Evolutionary conservation across 2,329 filamentous ascomycete genomes (phyloP).

Genomic region (Penicillium sp.): DNA sequence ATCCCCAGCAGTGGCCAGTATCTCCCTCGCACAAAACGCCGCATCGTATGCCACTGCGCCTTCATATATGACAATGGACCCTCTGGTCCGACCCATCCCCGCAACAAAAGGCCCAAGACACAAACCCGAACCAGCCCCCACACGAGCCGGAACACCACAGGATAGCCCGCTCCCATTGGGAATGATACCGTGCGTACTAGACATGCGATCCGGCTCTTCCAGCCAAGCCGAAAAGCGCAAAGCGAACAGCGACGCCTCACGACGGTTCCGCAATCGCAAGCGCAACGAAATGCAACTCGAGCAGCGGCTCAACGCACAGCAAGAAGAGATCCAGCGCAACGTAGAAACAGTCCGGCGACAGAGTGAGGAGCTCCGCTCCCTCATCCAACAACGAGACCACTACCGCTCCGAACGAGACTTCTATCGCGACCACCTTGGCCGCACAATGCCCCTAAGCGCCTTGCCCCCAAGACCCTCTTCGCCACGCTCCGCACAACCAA

Average conservation of each 20-base stretch:
- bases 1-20: conserved; percentile 28
- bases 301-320: conserved; percentile 36
- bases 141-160: conserved; percentile 11
- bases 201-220: conserved; percentile 42
- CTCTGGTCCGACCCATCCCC: conserved; percentile 24
- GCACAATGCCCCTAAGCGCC: conserved; percentile 25
- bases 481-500: conserved; percentile 20
- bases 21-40: conserved; percentile 18
- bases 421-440: conserved; percentile 35
- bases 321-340: conserved; percentile 38
- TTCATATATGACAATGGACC: conserved; percentile 27
- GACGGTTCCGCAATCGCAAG: conserved; percentile 43
- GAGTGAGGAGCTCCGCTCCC: conserved; percentile 33
- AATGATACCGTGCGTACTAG: conserved; percentile 39
- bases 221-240: conserved; percentile 43
- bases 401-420: conserved; percentile 42
- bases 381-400: conserved; percentile 37
- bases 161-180: conserved; percentile 17
- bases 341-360: conserved; percentile 30
- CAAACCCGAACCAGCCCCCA: conserved; percentile 18
- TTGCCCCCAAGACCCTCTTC: conserved; percentile 33
- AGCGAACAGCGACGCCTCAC: conserved; percentile 44
- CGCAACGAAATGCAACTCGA: conserved; percentile 41
- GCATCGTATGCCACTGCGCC: conserved; percentile 20
- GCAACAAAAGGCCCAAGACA: conserved; percentile 21